A percentile compares a stretch with the other conserved stretches of the same genome.
Evolutionary conservation across 768 basidiomycete species (phyloP).

Genomic region (Boletus reticulatus): DNA sequence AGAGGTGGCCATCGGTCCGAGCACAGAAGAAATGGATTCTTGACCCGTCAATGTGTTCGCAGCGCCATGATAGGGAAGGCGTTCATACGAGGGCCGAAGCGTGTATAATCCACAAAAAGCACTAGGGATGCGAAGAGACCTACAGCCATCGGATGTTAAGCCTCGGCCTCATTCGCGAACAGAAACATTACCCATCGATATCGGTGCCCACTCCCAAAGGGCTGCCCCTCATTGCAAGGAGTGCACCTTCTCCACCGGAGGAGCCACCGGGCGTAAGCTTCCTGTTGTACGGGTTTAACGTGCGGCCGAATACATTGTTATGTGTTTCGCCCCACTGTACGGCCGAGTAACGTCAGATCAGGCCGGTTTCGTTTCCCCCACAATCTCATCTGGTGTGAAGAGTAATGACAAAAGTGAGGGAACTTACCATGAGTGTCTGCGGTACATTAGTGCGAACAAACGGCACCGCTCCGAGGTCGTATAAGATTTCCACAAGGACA

Average conservation of each 20-base stretch:
- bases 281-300: conserved; percentile 73
- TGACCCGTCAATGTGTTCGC: conserved; percentile 69
- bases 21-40: conserved; percentile 69
- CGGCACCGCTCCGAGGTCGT: conserved; percentile 64
- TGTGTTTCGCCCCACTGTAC: conserved; percentile 73
- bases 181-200: conserved; percentile 59
- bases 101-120: conserved; percentile 72
- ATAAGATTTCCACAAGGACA: conserved; percentile 63
- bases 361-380: neutral
- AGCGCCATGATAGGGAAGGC: conserved; percentile 68
- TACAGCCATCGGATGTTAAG: conserved; percentile 20
- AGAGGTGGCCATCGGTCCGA: conserved; percentile 71
- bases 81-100: conserved; percentile 67
- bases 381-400: neutral
- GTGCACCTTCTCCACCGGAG: conserved; percentile 84
- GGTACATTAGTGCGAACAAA: conserved; percentile 77
- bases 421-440: conserved; percentile 68
- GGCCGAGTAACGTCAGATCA: neutral
- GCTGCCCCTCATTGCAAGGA: conserved; percentile 52
- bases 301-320: conserved; percentile 80
- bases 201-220: conserved; percentile 75
- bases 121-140: conserved; percentile 73
- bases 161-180: neutral
- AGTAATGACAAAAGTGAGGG: neutral
- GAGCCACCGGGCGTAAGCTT: conserved; percentile 77